Conservation (phyloP, 768 basidiomycete species). For the Atractiella rhizophila region DNA sequence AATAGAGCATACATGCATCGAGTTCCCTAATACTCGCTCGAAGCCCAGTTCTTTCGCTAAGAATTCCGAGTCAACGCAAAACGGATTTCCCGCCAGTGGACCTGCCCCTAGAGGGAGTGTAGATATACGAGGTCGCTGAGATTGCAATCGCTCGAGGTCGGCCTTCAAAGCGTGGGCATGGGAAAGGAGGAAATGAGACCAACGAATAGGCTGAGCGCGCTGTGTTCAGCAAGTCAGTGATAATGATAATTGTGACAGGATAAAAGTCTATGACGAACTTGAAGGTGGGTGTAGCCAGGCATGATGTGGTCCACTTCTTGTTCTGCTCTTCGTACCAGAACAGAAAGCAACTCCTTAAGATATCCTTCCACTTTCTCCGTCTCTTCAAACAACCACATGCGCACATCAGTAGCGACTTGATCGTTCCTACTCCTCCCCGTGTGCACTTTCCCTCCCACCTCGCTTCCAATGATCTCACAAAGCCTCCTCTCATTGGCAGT, state of each 20-base stretch:
- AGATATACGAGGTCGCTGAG: conserved; percentile 40
- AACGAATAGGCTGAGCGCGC: conserved; percentile 94
- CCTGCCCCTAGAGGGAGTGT: conserved; percentile 82
- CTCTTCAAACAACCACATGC: conserved; percentile 74
- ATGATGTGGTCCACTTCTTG: conserved; percentile 71
- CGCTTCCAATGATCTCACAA: conserved; percentile 70
- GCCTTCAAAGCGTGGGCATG: conserved; percentile 80
- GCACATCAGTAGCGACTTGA: conserved; percentile 95
- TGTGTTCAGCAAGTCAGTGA: conserved; percentile 18
- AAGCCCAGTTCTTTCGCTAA: conserved; percentile 77
- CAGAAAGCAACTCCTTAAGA: conserved; percentile 52
- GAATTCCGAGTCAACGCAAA: conserved; percentile 75
- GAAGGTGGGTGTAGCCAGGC: conserved; percentile 93
- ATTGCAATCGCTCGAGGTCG: conserved; percentile 27
- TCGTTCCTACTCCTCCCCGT: conserved; percentile 94
- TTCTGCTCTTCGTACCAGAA: conserved; percentile 78
- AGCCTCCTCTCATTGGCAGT: conserved; percentile 91
- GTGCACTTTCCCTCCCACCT: conserved; percentile 68
- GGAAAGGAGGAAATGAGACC: conserved; percentile 88
- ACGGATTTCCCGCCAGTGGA: conserved; percentile 89
- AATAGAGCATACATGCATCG: conserved; percentile 33
- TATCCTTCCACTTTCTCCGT: conserved; percentile 39
- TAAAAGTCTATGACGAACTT: conserved; percentile 32
- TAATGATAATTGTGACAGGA: neutral
- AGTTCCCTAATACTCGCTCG: conserved; percentile 69